Conservation (phyloP, 2,329 filamentous ascomycete genomes). For the Parastagonospora avenae region DNA sequence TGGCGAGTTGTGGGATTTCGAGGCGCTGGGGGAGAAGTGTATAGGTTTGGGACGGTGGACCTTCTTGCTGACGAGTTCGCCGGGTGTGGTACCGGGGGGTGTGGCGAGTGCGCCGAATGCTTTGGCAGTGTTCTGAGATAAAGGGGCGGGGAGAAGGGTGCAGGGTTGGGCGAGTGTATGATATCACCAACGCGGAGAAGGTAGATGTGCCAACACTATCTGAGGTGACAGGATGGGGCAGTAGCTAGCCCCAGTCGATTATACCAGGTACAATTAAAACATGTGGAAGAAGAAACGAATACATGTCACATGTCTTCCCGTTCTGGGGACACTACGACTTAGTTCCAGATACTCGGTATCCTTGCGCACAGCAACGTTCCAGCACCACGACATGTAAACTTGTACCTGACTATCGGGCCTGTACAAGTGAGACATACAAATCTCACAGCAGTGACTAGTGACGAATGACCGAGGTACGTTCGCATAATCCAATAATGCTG, state of each 20-base stretch:
- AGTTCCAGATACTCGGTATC: too few species aligned
- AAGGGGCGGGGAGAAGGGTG: not conserved
- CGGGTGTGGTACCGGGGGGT: conserved; percentile 40
- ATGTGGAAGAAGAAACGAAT: too few species aligned
- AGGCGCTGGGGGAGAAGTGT: conserved; percentile 36
- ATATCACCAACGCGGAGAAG: too few species aligned
- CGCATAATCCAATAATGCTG: not conserved
- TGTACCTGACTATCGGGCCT: not conserved
- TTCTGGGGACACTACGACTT: too few species aligned
- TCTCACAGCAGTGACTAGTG: not conserved
- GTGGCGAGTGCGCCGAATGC: conserved; percentile 38
- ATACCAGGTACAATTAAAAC: too few species aligned
- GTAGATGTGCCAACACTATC: too few species aligned
- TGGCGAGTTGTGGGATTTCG: conserved; percentile 45
- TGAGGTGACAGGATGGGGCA: too few species aligned
- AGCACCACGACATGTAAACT: not conserved
- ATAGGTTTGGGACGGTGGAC: conserved; percentile 31
- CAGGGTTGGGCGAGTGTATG: too few species aligned
- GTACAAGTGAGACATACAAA: not conserved
- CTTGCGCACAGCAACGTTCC: too few species aligned
- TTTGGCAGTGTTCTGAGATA: conserved; percentile 22
- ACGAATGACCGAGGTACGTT: not conserved
- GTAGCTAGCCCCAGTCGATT: too few species aligned
- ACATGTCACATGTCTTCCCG: too few species aligned
- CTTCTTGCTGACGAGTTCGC: conserved; percentile 64